phyloP scores from a whole-genome alignment of 1,284 basidiomycete genomes.

The Moesziomyces sp. region DNA sequence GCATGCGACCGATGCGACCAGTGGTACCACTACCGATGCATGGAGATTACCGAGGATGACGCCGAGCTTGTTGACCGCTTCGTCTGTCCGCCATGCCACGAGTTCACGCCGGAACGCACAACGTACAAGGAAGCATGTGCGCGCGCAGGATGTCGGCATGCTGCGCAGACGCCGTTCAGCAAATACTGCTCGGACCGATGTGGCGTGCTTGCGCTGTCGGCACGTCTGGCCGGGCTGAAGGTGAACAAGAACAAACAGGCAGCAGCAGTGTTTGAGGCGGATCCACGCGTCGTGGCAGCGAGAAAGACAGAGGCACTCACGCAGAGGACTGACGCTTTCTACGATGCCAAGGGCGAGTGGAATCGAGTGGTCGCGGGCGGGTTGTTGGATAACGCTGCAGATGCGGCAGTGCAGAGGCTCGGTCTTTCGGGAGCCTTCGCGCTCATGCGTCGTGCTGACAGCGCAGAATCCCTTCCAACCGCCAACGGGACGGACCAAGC shows the following conservation, averaged over 20 bases:
- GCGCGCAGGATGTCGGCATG: slow-evolving; percentile 32
- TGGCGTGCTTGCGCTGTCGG: slow-evolving; percentile 39
- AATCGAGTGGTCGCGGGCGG: background rate
- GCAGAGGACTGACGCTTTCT: background rate
- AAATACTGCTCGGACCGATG: slow-evolving; percentile 60
- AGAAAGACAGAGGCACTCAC: slow-evolving; percentile 20
- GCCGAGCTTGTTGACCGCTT: slow-evolving; percentile 56
- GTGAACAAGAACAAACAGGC: slow-evolving; percentile 14
- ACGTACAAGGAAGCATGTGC: slow-evolving; percentile 52
- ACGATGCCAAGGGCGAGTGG: slow-evolving; percentile 3
- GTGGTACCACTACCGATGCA: slow-evolving; percentile 61
- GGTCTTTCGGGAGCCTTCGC: slow-evolving; percentile 9
- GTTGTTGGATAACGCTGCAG: background rate
- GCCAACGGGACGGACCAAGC: background rate
- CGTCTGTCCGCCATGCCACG: slow-evolving; percentile 54
- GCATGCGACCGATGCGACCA: slow-evolving; percentile 62
- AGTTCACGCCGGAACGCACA: slow-evolving; percentile 38
- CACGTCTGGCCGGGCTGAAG: slow-evolving; percentile 18
- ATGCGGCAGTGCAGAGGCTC: background rate
- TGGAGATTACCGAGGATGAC: slow-evolving; percentile 49
- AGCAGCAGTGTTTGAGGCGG: slow-evolving; percentile 2
- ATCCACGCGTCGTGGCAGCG: slow-evolving; percentile 18
- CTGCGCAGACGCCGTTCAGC: slow-evolving; percentile 51
- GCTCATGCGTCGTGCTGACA: background rate
- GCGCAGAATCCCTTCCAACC: background rate